Evolutionary conservation across 2,329 filamentous ascomycete genomes (phyloP).

Genomic region (Hypomyces rosellus): DNA sequence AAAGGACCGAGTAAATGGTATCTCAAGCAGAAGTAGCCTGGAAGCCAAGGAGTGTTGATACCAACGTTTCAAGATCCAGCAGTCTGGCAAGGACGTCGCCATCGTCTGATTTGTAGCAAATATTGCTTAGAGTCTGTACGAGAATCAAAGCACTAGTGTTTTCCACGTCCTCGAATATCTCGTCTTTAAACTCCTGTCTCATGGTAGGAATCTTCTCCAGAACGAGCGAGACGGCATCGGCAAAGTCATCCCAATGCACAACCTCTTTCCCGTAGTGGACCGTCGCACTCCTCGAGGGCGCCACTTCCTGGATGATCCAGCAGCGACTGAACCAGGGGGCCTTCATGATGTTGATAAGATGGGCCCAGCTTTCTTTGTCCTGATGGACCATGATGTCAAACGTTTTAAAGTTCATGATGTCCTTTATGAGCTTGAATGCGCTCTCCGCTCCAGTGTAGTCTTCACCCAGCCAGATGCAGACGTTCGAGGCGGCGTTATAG

Average conservation of each 20-base stretch:
- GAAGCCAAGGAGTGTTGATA: constrained; percentile 1
- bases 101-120: neutral
- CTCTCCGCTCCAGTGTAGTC: neutral
- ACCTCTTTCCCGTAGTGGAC: constrained; percentile 7
- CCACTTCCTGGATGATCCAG: constrained; percentile 15
- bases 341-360: constrained; percentile 8
- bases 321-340: constrained; percentile 12
- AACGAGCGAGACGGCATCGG: constrained; percentile 1
- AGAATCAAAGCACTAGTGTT: neutral
- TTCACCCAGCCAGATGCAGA: constrained; percentile 1
- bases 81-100: neutral
- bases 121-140: neutral
- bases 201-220: neutral
- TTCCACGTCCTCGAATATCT: constrained; percentile 1
- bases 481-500: neutral
- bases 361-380: neutral
- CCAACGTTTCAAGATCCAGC: constrained; percentile 1
- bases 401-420: neutral
- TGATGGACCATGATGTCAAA: too few relatives aligned
- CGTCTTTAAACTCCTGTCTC: neutral
- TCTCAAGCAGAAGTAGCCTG: constrained; percentile 1
- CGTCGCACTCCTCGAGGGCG: constrained; percentile 9
- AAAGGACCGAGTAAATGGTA: constrained; percentile 1
- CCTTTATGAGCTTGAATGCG: neutral
- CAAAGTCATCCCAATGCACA: constrained; percentile 2